Percentiles rank a stretch among this genome's conserved stretches.
phyloP scores from a whole-genome alignment of 768 basidiomycete species.

The Tulasnella sp. region DNA sequence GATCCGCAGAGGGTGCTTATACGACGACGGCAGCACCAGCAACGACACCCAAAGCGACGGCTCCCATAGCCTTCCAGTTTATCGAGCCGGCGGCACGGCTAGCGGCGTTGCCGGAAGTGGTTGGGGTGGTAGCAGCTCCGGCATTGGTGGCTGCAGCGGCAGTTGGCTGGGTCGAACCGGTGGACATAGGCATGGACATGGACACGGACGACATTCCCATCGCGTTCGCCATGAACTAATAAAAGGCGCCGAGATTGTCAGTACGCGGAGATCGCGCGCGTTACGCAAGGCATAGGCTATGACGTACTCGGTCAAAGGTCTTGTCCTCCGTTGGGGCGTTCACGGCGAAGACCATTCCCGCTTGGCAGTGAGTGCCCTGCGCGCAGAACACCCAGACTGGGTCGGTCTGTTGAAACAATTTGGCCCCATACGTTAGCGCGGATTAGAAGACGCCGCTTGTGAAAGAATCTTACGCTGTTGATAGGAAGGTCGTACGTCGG shows the following conservation, averaged over 20 bases:
- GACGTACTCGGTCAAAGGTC: conserved; percentile 25
- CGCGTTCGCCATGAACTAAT: not conserved
- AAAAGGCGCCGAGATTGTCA: not conserved
- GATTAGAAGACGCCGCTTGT: too few relatives aligned
- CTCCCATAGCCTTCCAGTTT: not conserved
- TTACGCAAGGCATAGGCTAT: not conserved
- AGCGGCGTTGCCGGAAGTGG: not conserved
- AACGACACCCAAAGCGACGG: not conserved
- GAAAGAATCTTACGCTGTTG: conserved; percentile 14
- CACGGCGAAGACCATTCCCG: conserved; percentile 32
- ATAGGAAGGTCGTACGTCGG: conserved; percentile 29
- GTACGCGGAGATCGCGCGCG: not conserved
- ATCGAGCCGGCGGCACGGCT: not conserved
- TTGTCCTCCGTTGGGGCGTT: conserved; percentile 27
- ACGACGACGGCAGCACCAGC: not conserved
- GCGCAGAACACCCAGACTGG: conserved; percentile 52
- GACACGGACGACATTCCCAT: not conserved
- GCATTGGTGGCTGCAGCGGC: not conserved
- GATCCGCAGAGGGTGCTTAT: not conserved
- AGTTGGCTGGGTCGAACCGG: not conserved
- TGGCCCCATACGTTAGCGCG: not conserved
- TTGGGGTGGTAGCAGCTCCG: not conserved
- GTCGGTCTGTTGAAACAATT: conserved; percentile 41
- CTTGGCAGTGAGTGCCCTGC: conserved; percentile 29
- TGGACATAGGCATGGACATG: not conserved